Conservation (phyloP, 371 early-diverging fungal genomes). For the Aphelidium insulamus region DNA sequence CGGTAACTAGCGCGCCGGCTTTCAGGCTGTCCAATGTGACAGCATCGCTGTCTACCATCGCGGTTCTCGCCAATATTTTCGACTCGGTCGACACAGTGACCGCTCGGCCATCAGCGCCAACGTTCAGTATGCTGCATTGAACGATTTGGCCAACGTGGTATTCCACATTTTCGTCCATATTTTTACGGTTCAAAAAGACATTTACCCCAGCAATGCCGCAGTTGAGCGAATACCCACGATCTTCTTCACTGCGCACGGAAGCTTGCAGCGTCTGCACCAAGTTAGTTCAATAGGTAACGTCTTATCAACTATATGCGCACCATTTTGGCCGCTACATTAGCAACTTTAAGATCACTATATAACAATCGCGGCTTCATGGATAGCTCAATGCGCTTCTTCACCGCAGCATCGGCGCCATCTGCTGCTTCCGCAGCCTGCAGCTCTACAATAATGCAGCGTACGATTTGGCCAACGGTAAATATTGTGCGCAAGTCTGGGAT, state of each 20-base stretch:
- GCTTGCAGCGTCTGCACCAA: slow-evolving; percentile 26
- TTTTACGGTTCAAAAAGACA: slow-evolving; percentile 38
- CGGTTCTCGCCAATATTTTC: slow-evolving; percentile 18
- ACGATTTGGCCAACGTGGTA: slow-evolving; percentile 38
- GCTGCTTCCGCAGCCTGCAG: slow-evolving; percentile 15
- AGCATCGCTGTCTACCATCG: slow-evolving; percentile 9
- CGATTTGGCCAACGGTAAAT: slow-evolving; percentile 49
- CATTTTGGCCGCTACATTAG: slow-evolving; percentile 31
- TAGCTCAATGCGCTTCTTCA: slow-evolving; percentile 31
- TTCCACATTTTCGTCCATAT: slow-evolving; percentile 25
- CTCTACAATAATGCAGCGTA: slow-evolving; percentile 32
- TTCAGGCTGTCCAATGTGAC: slow-evolving; percentile 10
- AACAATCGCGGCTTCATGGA: slow-evolving; percentile 40
- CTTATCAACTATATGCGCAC: slow-evolving; percentile 12
- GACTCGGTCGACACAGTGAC: slow-evolving; percentile 32
- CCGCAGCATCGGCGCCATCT: slow-evolving; percentile 8
- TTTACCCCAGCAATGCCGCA: slow-evolving; percentile 35
- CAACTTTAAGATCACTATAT: slow-evolving; percentile 24
- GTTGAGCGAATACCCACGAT: slow-evolving; percentile 56
- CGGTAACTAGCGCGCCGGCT: slow-evolving; percentile 35
- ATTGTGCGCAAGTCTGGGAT: slow-evolving; percentile 31
- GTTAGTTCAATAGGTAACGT: not conserved
- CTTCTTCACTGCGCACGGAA: slow-evolving; percentile 43
- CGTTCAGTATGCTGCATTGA: slow-evolving; percentile 21
- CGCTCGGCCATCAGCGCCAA: slow-evolving; percentile 24